A percentile compares a stretch with the other conserved stretches of the same genome.
phyloP scores from a whole-genome alignment of 257 asterid genomes.

The Plantago major region DNA sequence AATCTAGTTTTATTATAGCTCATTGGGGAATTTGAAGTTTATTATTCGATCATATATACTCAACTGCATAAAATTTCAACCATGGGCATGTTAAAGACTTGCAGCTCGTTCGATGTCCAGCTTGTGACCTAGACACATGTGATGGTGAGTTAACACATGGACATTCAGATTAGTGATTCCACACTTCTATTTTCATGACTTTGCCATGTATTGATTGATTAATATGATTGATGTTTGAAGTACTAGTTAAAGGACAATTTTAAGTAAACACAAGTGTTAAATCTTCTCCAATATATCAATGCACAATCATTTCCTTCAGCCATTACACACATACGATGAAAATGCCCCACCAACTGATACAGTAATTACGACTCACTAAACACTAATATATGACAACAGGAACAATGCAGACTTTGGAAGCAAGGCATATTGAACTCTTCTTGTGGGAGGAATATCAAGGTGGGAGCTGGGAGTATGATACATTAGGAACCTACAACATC shows the following conservation, averaged over 20 bases:
- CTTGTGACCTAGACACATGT: conserved; percentile 83
- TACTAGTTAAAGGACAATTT: neutral
- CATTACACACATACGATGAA: neutral
- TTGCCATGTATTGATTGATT: neutral
- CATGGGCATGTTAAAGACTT: conserved; percentile 50
- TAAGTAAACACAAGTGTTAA: too few relatives aligned
- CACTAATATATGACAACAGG: conserved; percentile 40
- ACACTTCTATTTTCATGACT: neutral
- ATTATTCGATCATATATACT: conserved; percentile 3
- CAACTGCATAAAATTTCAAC: conserved; percentile 21
- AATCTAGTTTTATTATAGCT: conserved; percentile 19
- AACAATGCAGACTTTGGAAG: conserved; percentile 94
- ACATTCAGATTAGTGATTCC: neutral
- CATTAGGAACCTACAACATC: conserved; percentile 55
- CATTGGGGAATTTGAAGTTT: conserved; percentile 9
- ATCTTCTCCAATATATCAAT: neutral
- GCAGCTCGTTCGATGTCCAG: conserved; percentile 98
- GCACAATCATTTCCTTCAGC: neutral
- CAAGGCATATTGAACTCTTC: conserved; percentile 88
- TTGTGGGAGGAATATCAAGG: conserved; percentile 52
- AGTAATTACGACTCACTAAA: neutral
- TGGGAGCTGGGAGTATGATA: conserved; percentile 76
- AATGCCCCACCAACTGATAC: neutral
- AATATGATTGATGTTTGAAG: conserved; percentile 10
- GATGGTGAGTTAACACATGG: conserved; percentile 60